phyloP scores from a whole-genome alignment of 192 early-diverging fungal genomes.

The Mortierella alpina region DNA sequence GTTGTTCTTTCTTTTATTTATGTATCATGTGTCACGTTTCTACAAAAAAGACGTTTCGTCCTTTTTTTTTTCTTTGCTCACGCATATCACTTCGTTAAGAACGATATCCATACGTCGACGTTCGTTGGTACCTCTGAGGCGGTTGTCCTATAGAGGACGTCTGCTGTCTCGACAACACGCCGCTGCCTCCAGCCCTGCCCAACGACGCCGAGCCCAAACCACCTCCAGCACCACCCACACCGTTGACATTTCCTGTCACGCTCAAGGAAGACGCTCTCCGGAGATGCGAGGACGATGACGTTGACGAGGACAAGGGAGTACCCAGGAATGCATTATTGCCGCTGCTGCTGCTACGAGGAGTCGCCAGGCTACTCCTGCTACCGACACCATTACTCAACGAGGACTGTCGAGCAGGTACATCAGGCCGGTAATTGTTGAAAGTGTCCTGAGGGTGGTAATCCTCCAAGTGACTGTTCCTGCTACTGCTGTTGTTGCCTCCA shows the following conservation, averaged over 20 bases:
- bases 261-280: conserved; percentile 10
- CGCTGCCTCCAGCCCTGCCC: no score
- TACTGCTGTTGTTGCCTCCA: conserved; percentile 1
- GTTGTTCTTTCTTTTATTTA: background rate
- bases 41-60: background rate
- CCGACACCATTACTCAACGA: background rate
- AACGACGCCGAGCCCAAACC: background rate
- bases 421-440: background rate
- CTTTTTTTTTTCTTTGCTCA: background rate
- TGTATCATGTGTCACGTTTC: background rate
- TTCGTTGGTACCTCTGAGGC: conserved; percentile 17
- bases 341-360: conserved; percentile 1
- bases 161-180: background rate
- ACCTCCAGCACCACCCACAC: background rate
- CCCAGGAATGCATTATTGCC: background rate
- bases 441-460: background rate
- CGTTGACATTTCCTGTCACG: background rate
- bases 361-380: conserved; percentile 1
- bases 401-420: conserved; percentile 10
- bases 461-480: background rate
- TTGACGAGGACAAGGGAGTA: background rate
- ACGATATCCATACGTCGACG: conserved; percentile 23
- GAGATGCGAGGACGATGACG: conserved; percentile 11
- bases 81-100: background rate
- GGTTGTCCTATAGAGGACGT: background rate